These are phyloP conservation scores for Magnaporthiopsis incrustans DNA, from an alignment of 2,329 filamentous ascomycete genomes.

Conservation along the genomic window DNA sequence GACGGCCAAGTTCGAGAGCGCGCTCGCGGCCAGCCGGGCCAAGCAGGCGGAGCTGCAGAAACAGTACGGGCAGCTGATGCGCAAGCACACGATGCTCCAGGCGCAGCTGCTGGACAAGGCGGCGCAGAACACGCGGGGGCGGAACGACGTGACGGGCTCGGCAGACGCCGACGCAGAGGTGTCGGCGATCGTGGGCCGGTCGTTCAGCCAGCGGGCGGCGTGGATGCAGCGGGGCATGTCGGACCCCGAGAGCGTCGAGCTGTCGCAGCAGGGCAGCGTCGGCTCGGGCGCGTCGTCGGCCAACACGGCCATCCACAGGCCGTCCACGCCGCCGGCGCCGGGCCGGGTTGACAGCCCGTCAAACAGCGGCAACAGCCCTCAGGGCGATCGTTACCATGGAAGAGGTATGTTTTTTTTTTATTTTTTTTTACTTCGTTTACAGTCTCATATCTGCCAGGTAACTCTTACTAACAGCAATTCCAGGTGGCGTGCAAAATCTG, in stretches of 20 bases:
- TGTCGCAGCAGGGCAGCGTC: conserved; percentile 25
- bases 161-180: conserved; percentile 24
- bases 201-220: conserved; percentile 24
- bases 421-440: background rate
- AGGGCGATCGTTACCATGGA: conserved; percentile 32
- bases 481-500: conserved; percentile 40
- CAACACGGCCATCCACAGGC: conserved; percentile 20
- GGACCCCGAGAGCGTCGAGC: conserved; percentile 34
- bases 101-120: conserved; percentile 13
- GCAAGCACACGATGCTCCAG: conserved; percentile 45
- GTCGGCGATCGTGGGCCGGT: conserved; percentile 27
- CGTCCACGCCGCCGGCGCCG: conserved; percentile 28
- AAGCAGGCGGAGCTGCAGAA: conserved; percentile 47
- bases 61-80: conserved; percentile 39
- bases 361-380: conserved; percentile 26
- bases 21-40: conserved; percentile 42
- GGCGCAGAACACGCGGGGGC: background rate
- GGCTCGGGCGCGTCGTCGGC: conserved; percentile 15
- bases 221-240: conserved; percentile 35
- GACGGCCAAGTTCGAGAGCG: conserved; percentile 32
- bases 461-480: conserved; percentile 24
- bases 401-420: conserved; percentile 32
- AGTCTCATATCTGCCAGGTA: background rate
- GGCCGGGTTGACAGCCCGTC: conserved; percentile 7
- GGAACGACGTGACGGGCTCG: background rate